Evolutionary conservation across 108 stramenopile species (phyloP), one percentile per base, ranked within the genome.

Genomic region (Cyclotella cryptica): DNA sequence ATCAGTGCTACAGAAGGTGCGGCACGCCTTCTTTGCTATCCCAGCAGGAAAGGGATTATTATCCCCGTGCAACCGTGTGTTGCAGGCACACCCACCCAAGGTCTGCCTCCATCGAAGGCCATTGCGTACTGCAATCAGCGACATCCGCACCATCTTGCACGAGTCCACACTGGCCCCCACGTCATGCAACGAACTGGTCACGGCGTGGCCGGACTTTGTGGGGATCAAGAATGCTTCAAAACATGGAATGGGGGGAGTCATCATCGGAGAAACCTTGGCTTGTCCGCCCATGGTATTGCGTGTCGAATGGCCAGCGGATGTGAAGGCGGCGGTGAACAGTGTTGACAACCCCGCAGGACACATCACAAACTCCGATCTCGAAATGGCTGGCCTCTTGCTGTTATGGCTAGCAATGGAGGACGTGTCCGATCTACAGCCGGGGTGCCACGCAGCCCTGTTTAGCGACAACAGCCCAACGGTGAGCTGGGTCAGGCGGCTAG

Each of bases 281-380:
- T 41, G 30, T 22, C 14, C 42, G 19, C 74, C 74, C 0, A 75
- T 53, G 0, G 65, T 75, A 0, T 75, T 75, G 49, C 49, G 65
- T 0, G 1, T 66, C 15, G 54, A 66, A 15, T 75, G 74, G 74
- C 75, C 86, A 3, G 18, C 54, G 13, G 44, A 66, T 13, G 61
- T 89, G 19, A 58, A 51, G 6, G n/a, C 14, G 1, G 19, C 6
- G 1, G 19, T 89, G 26, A 66, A 78, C 42, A 69, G 73, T 5
- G 52, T 7, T 0, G 9, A 71, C 42, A 86, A 74, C 45, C 72
- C 78, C 11, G 1, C 45, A 0, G 74, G 74, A 6, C 15, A 58
- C 2, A 63, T 85, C 71, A 81, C 70, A 64, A 85, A 78, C 42
- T 73, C 75, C 0, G 76, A 85, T 29, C 44, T 85, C 28, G 80